These are phyloP conservation scores for Diplocarpon mali DNA, from an alignment of 2,329 filamentous ascomycete genomes.

Conservation along the genomic window DNA sequence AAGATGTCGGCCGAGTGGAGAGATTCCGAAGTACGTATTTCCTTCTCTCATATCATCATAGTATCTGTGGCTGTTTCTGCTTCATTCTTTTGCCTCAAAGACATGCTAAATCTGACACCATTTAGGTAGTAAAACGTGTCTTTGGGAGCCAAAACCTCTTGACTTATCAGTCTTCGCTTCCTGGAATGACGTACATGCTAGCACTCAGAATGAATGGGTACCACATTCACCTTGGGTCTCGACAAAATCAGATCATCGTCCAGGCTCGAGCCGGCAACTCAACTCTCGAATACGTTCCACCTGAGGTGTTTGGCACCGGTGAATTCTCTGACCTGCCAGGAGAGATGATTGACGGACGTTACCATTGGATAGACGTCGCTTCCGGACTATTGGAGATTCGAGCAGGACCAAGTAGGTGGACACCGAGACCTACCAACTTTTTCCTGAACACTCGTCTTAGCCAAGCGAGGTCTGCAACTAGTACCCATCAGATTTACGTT, in stretches of 20 bases:
- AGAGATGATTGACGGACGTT: constrained; percentile 38
- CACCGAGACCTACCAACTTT: constrained; percentile 30
- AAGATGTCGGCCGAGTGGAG: constrained; percentile 41
- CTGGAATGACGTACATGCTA: constrained; percentile 40
- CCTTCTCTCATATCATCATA: too few species aligned
- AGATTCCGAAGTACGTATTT: constrained; percentile 8
- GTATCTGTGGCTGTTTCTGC: too few species aligned
- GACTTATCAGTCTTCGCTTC: constrained; percentile 39
- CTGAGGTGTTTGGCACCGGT: constrained; percentile 22
- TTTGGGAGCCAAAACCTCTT: constrained; percentile 43
- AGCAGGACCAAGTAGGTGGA: constrained; percentile 33
- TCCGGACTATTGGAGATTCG: constrained; percentile 41
- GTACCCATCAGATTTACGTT: constrained; percentile 26
- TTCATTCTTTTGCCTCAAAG: too few species aligned
- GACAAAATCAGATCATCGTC: constrained; percentile 32
- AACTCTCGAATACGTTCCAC: constrained; percentile 29
- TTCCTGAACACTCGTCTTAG: constrained; percentile 26
- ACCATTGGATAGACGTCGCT: constrained; percentile 46
- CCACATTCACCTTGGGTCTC: constrained; percentile 44
- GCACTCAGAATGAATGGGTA: constrained; percentile 29
- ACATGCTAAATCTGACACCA: too few species aligned
- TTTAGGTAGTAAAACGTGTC: constrained; percentile 34
- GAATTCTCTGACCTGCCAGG: constrained; percentile 38
- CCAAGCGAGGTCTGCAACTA: constrained; percentile 12
- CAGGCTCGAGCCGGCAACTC: constrained; percentile 26